Base-by-base conservation (phyloP, 1,284 basidiomycete genomes). In the Sutorius eximius region DNA sequence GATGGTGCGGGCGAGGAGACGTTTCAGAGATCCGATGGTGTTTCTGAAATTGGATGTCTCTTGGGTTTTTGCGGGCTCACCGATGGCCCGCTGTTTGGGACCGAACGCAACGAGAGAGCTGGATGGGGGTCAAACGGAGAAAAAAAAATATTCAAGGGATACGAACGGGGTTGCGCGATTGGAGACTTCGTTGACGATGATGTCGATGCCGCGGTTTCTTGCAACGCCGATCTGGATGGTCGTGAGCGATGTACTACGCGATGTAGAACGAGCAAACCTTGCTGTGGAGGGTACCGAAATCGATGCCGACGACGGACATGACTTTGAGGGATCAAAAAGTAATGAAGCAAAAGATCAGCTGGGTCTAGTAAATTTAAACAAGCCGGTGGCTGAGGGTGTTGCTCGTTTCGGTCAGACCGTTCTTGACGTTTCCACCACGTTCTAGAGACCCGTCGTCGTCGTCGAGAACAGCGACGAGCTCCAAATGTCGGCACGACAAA, bases 31-130 rank as follows among this genome's bases (percentile, higher is more conserved):
- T 46, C 95, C 95, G 68, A 95, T 81, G 38, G 95, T 97, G 78
- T 97, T 98, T 74, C 87, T 91, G 81, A 95, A 97, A 77, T 97
- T 97, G 62, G 93, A 95, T n/a, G 89, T 96, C 77, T 98, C 95
- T 63, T 95, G 91, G 2, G 92, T 97, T 79, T 97, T 97, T 66
- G 94, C 95, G 22, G 93, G 63, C 75, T 98, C 95, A 61, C 95
- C 95, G 69, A 97, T 89, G 49, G 87, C 74, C 59, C 95, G 87
- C 68, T 94, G 89, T 72, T 90, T 92, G 41, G 84, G 82, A 29
- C 93, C 94, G 75, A 96, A 98, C 8, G 91, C 93, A 59, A 97
- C 86, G 59, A 98, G 83, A 43, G 95, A 95, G 69, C 93, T 95
- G 63, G 1, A 54, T 10, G 50, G 13, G 37, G 27, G 49, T 49